Evolutionary conservation across 2,329 filamentous ascomycete genomes (phyloP), one percentile per base, ranked within the genome.

Genomic region (Teratosphaeria gauchensis): DNA sequence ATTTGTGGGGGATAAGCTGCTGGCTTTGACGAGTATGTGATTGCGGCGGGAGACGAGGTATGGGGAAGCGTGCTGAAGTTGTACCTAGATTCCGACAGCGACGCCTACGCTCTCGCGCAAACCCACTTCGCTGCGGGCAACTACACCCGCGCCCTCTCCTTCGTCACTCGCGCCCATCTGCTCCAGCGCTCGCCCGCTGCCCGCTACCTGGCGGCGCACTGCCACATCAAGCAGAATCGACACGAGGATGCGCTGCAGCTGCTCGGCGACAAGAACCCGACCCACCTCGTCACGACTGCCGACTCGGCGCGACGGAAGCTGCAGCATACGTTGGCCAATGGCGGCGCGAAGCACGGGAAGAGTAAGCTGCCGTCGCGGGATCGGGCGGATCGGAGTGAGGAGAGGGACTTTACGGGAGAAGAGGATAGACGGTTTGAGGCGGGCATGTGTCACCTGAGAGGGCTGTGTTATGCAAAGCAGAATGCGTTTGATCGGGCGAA

Each of bases 51-150:
- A 19, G 42, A 3, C 11, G 14, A 42, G 32, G 14, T 35, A 14
- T 11, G 33, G 33, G 28, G 2, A 8, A 9, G 14, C 7, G 16
- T 31, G 52, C 52, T 31, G n/a, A 31, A 3, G 62, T 24, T 28
- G 11, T 32, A 14, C 30, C 8, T 64, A 96, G 94, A 92, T 70
- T 89, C 92, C 72, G 91, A 96, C 69, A 87, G 90, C 64, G 94
- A 99, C 73, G 92, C 92, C 48, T 96, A 96, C 71, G 96, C 91
- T 88, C 86, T 99, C 51, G 94, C 94, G n/a, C 92, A 97, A 75
- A 90, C 96, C 42, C 92, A 99, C 75, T 99, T 97, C 76, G 88
- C 87, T 56, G 94, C 90, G 54, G 92, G 90, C 67, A 96, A 97
- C 78, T 96, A 95, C 74, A 94, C 88, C 8, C 88, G 94, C 68